Base-by-base conservation (phyloP, 306 rosid species). In the Begonia fuchsioides region DNA sequence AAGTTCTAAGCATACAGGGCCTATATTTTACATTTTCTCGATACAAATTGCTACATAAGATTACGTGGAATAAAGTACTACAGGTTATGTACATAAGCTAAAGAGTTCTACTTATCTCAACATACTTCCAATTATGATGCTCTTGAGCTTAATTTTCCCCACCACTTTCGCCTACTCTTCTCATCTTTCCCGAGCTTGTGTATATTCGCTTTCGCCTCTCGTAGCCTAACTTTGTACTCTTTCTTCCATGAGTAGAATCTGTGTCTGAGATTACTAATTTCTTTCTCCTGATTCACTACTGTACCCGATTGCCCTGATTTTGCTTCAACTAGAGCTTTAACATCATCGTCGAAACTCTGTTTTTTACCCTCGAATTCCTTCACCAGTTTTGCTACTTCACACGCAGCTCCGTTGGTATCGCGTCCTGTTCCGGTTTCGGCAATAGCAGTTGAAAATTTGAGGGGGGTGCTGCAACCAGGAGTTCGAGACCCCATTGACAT, bases 171-270 rank as follows among this genome's bases (percentile, higher is more conserved):
- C 49, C 87, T 74, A 48, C 54, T 45, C 58, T 52, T 77, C 14
- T 79, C 94, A 10, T 92, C 96, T 5, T 65, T 61, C 52, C 74
- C 73, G 51, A 57, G 41, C 58, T 66, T 82, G 10, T 52, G 66
- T 60, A 82, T 62, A 72, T 62, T 85, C n/a, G 63, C 53, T 68
- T 82, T 92, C 13, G 83, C 55, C 40, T 71, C 93, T 15, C 73
- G 60, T 52, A 92, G 71, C 57, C 86, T 76, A n/a, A 54, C 57
- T 69, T 79, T 85, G 75, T 79, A 92, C 43, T 92, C 98, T 64
- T 79, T 92, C 70, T 82, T 92, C 98, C 98, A 92, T 38, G 50
- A 67, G 60, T 82, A 83, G 17, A 92, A 92, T 47, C 59, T 68
- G 39, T 57, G 68, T 60, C 70, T 85, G 51, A 92, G 80, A 65